These are phyloP conservation scores for Taphrina pruni DNA, from an alignment of 1,139 yeast species.

Conservation along the genomic window DNA sequence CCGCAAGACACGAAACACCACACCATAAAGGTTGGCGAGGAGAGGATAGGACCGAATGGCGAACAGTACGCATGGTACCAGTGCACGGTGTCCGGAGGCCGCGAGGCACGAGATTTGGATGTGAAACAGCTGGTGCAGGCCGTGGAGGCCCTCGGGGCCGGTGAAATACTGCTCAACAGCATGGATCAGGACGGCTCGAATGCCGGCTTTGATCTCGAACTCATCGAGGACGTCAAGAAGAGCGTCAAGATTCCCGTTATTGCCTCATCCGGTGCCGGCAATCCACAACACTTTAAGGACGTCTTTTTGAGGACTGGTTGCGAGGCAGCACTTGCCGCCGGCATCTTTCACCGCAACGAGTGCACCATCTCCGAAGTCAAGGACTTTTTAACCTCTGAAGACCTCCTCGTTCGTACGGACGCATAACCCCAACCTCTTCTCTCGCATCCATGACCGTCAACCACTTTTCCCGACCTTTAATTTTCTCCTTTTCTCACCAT, in stretches of 20 bases:
- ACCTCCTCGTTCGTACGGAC: slow-evolving; percentile 56
- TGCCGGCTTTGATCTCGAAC: slow-evolving; percentile 86
- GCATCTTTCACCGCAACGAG: slow-evolving; percentile 94
- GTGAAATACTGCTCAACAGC: slow-evolving; percentile 88
- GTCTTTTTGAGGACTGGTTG: slow-evolving; percentile 80
- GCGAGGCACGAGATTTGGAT: slow-evolving; percentile 86
- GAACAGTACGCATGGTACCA: slow-evolving; percentile 90
- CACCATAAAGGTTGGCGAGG: slow-evolving; percentile 58
- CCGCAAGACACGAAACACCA: slow-evolving; percentile 68
- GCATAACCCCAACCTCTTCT: neutral
- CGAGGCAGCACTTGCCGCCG: slow-evolving; percentile 98
- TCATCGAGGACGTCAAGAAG: slow-evolving; percentile 74
- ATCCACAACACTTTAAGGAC: slow-evolving; percentile 83
- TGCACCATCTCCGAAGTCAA: slow-evolving; percentile 86
- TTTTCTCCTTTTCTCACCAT: neutral
- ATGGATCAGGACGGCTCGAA: slow-evolving; percentile 96
- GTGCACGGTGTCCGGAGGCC: slow-evolving; percentile 94
- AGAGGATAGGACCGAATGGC: slow-evolving; percentile 76
- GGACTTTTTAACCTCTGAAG: slow-evolving; percentile 60
- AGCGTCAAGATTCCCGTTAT: slow-evolving; percentile 88
- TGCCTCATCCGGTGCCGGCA: slow-evolving; percentile 97
- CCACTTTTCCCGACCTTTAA: neutral
- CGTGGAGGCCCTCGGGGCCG: slow-evolving; percentile 94
- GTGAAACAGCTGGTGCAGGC: slow-evolving; percentile 88
- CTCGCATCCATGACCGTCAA: neutral